Evolutionary conservation across 2,329 filamentous ascomycete species (phyloP).

Genomic region (Epichloe coenophiala): DNA sequence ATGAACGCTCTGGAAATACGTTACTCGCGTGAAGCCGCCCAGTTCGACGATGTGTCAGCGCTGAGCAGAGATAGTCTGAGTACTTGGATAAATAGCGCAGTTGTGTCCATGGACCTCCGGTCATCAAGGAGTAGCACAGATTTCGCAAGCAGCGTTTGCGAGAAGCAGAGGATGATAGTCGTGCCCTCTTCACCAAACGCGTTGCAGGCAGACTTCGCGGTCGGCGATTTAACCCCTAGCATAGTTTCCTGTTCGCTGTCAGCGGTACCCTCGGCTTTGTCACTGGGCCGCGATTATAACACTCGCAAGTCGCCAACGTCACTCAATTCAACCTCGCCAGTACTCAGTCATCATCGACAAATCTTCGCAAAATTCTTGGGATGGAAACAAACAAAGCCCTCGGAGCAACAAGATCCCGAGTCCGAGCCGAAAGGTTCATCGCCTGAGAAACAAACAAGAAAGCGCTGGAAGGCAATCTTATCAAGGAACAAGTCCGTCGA

Average conservation of each 20-base stretch:
- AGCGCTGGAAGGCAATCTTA: not conserved
- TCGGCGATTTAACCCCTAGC: not conserved
- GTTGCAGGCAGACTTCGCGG: not conserved
- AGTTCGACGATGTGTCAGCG: not conserved
- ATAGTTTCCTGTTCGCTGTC: not conserved
- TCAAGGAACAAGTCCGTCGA: constrained; percentile 4
- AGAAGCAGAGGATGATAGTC: not conserved
- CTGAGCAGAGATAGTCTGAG: not conserved
- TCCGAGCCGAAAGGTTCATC: not conserved
- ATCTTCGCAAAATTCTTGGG: not conserved
- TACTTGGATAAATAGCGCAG: not conserved
- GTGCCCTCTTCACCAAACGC: not conserved
- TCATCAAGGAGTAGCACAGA: not conserved
- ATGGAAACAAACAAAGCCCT: not conserved
- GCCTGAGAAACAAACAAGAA: not conserved
- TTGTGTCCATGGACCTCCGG: not conserved
- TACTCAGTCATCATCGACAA: not conserved
- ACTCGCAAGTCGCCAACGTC: not conserved
- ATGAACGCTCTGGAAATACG: not conserved
- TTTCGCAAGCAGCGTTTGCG: not conserved
- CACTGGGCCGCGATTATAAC: not conserved
- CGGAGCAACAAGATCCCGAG: not conserved
- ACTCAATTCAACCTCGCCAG: not conserved
- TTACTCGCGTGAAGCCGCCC: not conserved
- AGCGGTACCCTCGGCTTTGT: not conserved